Base-by-base conservation (phyloP, 2,329 filamentous ascomycete species). In the Monosporascus sp. region DNA sequence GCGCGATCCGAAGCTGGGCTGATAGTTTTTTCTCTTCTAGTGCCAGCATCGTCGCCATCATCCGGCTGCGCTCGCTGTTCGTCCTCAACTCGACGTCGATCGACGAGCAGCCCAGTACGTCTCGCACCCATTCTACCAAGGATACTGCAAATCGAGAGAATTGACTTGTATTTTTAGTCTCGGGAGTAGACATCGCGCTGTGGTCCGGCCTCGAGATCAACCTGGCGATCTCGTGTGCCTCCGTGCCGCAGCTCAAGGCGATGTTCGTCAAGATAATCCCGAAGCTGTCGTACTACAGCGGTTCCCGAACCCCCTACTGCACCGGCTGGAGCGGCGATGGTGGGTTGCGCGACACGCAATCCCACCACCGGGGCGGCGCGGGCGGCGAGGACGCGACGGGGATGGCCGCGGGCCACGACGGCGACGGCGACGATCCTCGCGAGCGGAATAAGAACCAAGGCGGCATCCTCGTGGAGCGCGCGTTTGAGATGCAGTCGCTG, bases 181-280 rank as follows among this genome's bases (percentile, higher is more conserved):
- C 51, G 43, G 36, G 56, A 38, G 34, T 54, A 20, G 51, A 56
- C 31, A 51, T 52, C 17, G 52, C 37, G 27, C 14, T 66, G 48
- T 69, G 68, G 67, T 66, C 66, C 4, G 59, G 58, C 20, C 61
- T 71, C 45, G 67, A 71, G 51, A 64, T 68, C 52, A 69, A 70
- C 52, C 59, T 68, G 16, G 66, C 64, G 36, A 69, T 72, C 16
- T 61, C 68, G 20, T 71, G 68, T 50, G 64, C 69, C 31, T 72
- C 64, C 6, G 60, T 70, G 0, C 67, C 69, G 0, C 64, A 67
- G 1, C 55, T 72, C 2, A 70, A 71, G 41, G 67, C 70, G 1
- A 59, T 66, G 14, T 62, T 67, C 20, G 58, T 62, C 31, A 64
- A 64, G 26, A 48, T 59, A 48, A 61, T 65, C 49, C 64, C 64